Base-by-base conservation (phyloP, 768 basidiomycete genomes). In the Mycena floridula region DNA sequence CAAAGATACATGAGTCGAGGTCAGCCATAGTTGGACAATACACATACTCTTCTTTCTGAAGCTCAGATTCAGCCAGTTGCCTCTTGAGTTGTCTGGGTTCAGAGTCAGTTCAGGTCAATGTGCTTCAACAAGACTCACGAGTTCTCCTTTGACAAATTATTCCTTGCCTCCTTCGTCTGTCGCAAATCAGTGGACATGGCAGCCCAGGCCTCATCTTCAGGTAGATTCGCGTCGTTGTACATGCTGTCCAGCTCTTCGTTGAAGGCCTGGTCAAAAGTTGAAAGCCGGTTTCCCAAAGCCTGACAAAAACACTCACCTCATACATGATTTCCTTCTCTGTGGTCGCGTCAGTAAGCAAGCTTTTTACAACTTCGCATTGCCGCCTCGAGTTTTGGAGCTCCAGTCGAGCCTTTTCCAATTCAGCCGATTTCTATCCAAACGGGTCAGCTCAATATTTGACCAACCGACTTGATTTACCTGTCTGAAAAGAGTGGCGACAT, bases 291-390 rank as follows among this genome's bases (percentile, higher is more conserved):
- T 12, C 5, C 11, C 15, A 21, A n/a, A n/a, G n/a, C n/a, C n/a
- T n/a, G 16, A 6, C n/a, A n/a, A n/a, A n/a, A n/a, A 20, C 20
- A 58, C 74, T 54, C 32, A 92, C 91, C 72, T 92, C 87, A 51
- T 93, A 94, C 77, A 95, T 85, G 59, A 91, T 87, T 55, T 93
- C 89, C 62, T 94, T 88, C 68, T 96, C 93, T 2, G 81, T 74
- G 7, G 84, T 86, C 25, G 81, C 77, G 55, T 94, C 87, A 15
- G 75, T 72, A 12, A 91, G 69, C 23, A 93, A 71, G 51, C 77
- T 79, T 61, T 89, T 89, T 3, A 92, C 77, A 23, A 91, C 66
- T 52, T 88, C 89, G 49, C 81, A 83, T 59, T 89, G 86, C 15
- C 86, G 76, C 51, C 76, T 83, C 15, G 77, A 63, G 50, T 76